Evolutionary conservation across 1,139 yeast species (phyloP), one percentile per base, ranked within the genome.

Genomic region (Candida tunisiensis): DNA sequence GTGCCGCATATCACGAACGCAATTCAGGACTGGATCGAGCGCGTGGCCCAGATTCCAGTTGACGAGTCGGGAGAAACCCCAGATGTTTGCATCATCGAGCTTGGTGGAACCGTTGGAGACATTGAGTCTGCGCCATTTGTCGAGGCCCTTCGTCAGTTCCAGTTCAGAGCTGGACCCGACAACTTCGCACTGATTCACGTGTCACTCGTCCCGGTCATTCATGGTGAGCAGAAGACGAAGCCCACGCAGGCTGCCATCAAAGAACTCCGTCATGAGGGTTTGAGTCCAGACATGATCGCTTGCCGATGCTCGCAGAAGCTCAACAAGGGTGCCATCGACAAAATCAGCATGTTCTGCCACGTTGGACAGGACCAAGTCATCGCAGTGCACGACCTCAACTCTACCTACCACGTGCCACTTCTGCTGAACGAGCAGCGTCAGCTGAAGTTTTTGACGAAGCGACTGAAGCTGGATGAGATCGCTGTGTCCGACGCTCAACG

Each of bases 91-190:
- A 83, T 88, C 47, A 72, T 88, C 42, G 99, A 88, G 61, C 68
- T 88, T 37, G 99, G 99, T 51, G 99, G 99, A 51, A 88, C 99
- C 21, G 98, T 91, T 34, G 99, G 99, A 51, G 99, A 88, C 52
- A 88, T 88, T 48, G 99, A 88, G 61, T 74, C 92, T 50, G 98
- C 98, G 29, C 98, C 99, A 18, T 88, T 88, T 43, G 96, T 88
- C 31, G 99, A 88, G 60, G 98, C 99, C 18, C 69, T 88, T 40
- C 80, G 99, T 63, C 99, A 88, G 59, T 88, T 88, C 59, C 98
- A 88, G 62, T 88, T 88, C 60, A 72, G 94, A 51, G 96, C 85
- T 37, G 98, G 98, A 14, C 60, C 64, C 35, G 94, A 80, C 36
- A 88, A 80, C 60, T 88, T 91, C 57, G 93, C 95, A 11, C 65